A percentile compares a stretch with the other conserved stretches of the same genome.
phyloP scores from a whole-genome alignment of 2,329 filamentous ascomycete species.

The Beauveria medogensis region DNA sequence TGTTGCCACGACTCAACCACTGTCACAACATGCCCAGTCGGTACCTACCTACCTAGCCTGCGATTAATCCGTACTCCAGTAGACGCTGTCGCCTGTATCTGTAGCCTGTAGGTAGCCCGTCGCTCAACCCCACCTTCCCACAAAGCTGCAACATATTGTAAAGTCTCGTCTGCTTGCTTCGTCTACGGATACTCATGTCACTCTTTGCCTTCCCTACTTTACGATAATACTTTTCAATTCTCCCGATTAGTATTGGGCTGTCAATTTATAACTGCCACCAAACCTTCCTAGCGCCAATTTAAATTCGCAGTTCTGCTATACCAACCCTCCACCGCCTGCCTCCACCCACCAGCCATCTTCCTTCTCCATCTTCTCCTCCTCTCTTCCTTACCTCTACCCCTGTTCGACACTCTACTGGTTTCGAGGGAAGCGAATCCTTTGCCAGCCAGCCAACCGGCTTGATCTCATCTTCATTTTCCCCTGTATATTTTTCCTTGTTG shows the following conservation, averaged over 20 bases:
- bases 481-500: background rate
- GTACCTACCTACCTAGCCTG: too few relatives aligned
- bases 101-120: too few relatives aligned
- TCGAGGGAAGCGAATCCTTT: background rate
- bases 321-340: background rate
- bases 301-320: background rate
- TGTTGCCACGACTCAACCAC: too few relatives aligned
- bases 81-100: too few relatives aligned
- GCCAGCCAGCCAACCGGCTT: background rate
- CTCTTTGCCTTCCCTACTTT: background rate
- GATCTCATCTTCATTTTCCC: background rate
- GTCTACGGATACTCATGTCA: background rate
- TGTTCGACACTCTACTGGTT: background rate
- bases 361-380: background rate
- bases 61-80: too few relatives aligned
- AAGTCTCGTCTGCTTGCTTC: background rate
- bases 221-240: background rate
- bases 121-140: background rate
- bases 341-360: background rate
- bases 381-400: background rate
- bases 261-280: background rate
- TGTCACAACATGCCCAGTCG: too few relatives aligned
- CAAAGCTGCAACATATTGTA: background rate
- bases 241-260: too few relatives aligned
- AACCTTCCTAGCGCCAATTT: too few relatives aligned